Evolutionary conservation across 1,284 basidiomycete genomes (phyloP).

Genomic region (Fistulina hepatica): DNA sequence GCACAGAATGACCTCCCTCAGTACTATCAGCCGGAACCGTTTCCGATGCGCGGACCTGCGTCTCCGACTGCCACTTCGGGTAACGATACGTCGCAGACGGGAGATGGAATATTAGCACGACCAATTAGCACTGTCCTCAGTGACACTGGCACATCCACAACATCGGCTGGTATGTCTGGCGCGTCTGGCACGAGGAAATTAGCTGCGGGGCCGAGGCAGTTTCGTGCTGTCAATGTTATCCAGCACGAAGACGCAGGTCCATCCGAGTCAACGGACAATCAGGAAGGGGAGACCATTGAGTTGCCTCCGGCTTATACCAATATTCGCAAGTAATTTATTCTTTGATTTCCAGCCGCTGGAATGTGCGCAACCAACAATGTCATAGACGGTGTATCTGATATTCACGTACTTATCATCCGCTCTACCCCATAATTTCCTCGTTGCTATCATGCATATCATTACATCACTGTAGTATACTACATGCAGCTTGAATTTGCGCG

Average conservation of each 20-base stretch:
- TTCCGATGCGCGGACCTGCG: slow-evolving; percentile 53
- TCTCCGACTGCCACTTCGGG: slow-evolving; percentile 14
- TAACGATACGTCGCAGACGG: slow-evolving; percentile 11
- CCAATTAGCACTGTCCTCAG: slow-evolving; percentile 26
- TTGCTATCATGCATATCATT: too few relatives aligned
- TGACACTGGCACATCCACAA: slow-evolving; percentile 28
- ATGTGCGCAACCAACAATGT: too few relatives aligned
- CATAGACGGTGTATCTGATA: too few relatives aligned
- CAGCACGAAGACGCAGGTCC: slow-evolving; percentile 75
- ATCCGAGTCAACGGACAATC: slow-evolving; percentile 25
- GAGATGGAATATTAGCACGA: slow-evolving; percentile 22
- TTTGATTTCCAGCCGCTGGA: too few relatives aligned
- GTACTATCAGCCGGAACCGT: slow-evolving; percentile 65
- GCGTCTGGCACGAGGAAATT: slow-evolving; percentile 33
- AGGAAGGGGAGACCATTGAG: slow-evolving; percentile 60
- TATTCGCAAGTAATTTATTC: slow-evolving; percentile 28
- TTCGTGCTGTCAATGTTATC: slow-evolving; percentile 66
- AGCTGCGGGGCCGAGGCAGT: slow-evolving; percentile 26
- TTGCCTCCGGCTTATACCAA: slow-evolving; percentile 73
- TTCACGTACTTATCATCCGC: too few relatives aligned
- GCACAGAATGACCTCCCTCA: slow-evolving; percentile 42
- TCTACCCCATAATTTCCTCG: too few relatives aligned
- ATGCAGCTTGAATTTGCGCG: too few relatives aligned
- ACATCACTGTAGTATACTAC: too few relatives aligned
- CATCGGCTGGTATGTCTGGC: slow-evolving; percentile 18